Evolutionary conservation across 805 yeast genomes (phyloP).

Genomic region (Pichia rugopelliculosa): DNA sequence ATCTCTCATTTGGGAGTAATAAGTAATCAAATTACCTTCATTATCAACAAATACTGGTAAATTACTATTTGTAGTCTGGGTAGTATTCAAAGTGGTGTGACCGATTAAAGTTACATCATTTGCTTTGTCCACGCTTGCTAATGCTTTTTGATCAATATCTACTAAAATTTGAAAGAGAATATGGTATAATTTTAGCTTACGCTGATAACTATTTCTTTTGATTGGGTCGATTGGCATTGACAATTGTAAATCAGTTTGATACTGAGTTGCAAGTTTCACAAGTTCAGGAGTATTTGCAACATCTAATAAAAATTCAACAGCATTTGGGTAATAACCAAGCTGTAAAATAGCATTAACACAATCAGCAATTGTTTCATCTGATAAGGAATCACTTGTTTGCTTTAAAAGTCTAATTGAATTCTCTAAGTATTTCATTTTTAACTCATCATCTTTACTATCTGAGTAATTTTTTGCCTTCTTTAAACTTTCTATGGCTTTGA

Average conservation of each 20-base stretch:
- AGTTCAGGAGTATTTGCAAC: slow-evolving; percentile 65
- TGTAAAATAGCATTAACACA: slow-evolving; percentile 72
- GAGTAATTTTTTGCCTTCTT: slow-evolving; percentile 79
- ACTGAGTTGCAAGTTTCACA: slow-evolving; percentile 51
- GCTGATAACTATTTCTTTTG: slow-evolving; percentile 42
- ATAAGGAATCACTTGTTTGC: slow-evolving; percentile 69
- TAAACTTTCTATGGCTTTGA: slow-evolving; percentile 88
- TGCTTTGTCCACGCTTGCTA: slow-evolving; percentile 32
- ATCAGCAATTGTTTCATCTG: slow-evolving; percentile 72
- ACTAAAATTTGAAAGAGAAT: slow-evolving; percentile 69
- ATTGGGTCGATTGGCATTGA: slow-evolving; percentile 36
- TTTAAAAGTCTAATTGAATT: slow-evolving; percentile 73
- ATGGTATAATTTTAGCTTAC: slow-evolving; percentile 55
- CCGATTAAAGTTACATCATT: slow-evolving; percentile 13
- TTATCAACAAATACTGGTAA: slow-evolving; percentile 22
- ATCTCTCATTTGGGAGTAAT: slow-evolving; percentile 55
- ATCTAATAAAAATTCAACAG: slow-evolving; percentile 72
- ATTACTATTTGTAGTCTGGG: neutral
- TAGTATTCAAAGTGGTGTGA: slow-evolving; percentile 6
- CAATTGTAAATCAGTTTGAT: slow-evolving; percentile 33
- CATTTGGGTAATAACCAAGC: slow-evolving; percentile 75
- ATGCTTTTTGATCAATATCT: slow-evolving; percentile 59
- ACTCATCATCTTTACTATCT: slow-evolving; percentile 61
- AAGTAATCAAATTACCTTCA: slow-evolving; percentile 35
- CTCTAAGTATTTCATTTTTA: slow-evolving; percentile 52